phyloP scores from a whole-genome alignment of 2,329 filamentous ascomycete genomes.

The Xylaria sp. region DNA sequence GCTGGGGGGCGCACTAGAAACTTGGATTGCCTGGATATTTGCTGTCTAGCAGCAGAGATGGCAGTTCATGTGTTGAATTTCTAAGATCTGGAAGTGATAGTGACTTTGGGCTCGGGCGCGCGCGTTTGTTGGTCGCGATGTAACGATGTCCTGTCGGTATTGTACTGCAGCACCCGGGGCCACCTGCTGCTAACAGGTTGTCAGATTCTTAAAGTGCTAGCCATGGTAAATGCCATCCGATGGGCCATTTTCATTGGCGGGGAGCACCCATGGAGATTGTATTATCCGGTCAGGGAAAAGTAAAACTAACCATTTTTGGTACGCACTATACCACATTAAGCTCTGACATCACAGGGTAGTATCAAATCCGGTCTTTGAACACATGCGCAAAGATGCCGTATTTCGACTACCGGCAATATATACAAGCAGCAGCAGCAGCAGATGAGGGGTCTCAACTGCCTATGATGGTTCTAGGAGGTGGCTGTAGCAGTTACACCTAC shows the following conservation, averaged over 20 bases:
- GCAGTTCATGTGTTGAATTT: too few relatives aligned
- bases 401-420: neutral
- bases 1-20: constrained; percentile 5
- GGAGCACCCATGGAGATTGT: constrained; percentile 31
- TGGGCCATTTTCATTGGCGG: constrained; percentile 25
- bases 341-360: constrained; percentile 33
- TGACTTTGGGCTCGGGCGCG: constrained; percentile 32
- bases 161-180: neutral
- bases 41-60: neutral
- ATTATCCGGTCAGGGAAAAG: constrained; percentile 30
- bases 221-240: neutral
- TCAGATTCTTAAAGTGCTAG: constrained; percentile 32
- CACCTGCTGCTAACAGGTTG: neutral
- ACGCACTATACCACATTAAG: neutral
- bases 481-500: too few relatives aligned
- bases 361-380: constrained; percentile 3
- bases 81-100: too few relatives aligned
- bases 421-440: neutral
- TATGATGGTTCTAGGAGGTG: neutral
- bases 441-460: neutral
- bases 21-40: constrained; percentile 4
- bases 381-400: neutral
- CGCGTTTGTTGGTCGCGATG: constrained; percentile 32
- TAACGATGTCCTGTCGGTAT: constrained; percentile 18
- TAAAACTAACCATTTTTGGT: constrained; percentile 15